These are phyloP conservation scores for Trichosanthes truncata DNA, from an alignment of 306 rosid species.

Conservation along the genomic window DNA sequence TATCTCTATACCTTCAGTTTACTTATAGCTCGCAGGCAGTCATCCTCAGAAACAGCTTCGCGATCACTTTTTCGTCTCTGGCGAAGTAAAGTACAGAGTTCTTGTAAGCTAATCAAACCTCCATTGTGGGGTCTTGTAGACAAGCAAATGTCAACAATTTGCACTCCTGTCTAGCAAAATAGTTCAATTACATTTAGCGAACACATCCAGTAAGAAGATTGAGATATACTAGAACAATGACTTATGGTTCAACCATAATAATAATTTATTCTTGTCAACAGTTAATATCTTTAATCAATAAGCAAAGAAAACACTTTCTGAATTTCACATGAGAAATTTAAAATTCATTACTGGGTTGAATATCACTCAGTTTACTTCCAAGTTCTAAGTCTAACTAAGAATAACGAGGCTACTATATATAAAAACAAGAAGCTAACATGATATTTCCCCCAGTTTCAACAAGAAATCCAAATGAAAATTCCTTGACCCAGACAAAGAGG, in stretches of 20 bases:
- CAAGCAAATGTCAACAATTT: constrained; percentile 89
- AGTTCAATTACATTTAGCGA: constrained; percentile 23
- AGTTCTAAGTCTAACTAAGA: neutral
- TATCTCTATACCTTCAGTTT: constrained; percentile 66
- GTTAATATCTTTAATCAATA: neutral
- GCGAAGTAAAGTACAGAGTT: constrained; percentile 66
- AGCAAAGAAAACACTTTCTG: neutral
- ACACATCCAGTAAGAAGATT: neutral
- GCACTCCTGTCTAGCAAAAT: constrained; percentile 80
- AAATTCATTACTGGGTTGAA: neutral
- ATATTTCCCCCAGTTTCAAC: neutral
- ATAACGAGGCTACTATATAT: neutral
- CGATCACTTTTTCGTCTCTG: constrained; percentile 71
- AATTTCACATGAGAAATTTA: neutral
- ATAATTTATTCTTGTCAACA: neutral
- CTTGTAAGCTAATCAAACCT: constrained; percentile 80
- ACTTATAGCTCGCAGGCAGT: constrained; percentile 85
- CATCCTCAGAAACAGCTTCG: constrained; percentile 90
- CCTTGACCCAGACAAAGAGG: neutral
- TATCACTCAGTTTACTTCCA: neutral
- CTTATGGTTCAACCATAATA: neutral
- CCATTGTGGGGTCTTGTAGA: constrained; percentile 87
- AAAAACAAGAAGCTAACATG: neutral
- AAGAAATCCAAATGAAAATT: neutral
- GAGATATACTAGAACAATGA: neutral